phyloP scores from a whole-genome alignment of 129 eudicot species.

The Logfia minima region DNA sequence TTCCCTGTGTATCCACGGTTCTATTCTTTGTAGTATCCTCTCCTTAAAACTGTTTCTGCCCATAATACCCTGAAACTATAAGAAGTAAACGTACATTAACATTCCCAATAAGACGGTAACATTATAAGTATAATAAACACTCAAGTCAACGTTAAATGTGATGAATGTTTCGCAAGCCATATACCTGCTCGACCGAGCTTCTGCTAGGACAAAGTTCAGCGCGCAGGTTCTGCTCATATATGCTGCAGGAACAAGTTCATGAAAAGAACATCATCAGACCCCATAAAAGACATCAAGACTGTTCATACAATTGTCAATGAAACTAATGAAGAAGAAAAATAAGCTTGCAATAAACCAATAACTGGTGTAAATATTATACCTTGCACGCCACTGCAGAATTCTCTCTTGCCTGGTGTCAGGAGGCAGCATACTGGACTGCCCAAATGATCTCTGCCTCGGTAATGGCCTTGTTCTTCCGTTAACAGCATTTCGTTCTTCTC shows the following conservation, averaged over 20 bases:
- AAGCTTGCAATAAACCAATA: neutral
- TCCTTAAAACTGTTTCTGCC: conserved; percentile 42
- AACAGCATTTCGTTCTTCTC: conserved; percentile 31
- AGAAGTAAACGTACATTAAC: neutral
- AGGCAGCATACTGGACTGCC: conserved; percentile 4
- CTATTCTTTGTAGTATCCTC: conserved; percentile 47
- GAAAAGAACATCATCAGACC: conserved; percentile 15
- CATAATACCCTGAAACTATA: conserved; percentile 24
- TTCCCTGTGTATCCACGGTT: conserved; percentile 79
- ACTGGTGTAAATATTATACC: conserved; percentile 30
- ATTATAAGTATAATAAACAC: no score
- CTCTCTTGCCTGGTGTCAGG: conserved; percentile 19
- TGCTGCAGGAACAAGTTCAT: conserved; percentile 43
- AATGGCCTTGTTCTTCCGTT: conserved; percentile 47
- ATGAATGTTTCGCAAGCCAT: neutral
- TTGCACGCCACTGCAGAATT: conserved; percentile 60
- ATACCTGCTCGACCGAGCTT: conserved; percentile 46
- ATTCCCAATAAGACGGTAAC: neutral
- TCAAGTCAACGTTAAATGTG: neutral
- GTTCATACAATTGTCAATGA: neutral
- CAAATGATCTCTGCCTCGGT: conserved; percentile 59
- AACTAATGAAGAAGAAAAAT: neutral
- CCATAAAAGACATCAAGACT: neutral
- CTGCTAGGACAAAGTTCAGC: conserved; percentile 54
- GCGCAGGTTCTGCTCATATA: conserved; percentile 47